Base-by-base conservation (phyloP, 805 yeast genomes). In the Candida hispaniensis region DNA sequence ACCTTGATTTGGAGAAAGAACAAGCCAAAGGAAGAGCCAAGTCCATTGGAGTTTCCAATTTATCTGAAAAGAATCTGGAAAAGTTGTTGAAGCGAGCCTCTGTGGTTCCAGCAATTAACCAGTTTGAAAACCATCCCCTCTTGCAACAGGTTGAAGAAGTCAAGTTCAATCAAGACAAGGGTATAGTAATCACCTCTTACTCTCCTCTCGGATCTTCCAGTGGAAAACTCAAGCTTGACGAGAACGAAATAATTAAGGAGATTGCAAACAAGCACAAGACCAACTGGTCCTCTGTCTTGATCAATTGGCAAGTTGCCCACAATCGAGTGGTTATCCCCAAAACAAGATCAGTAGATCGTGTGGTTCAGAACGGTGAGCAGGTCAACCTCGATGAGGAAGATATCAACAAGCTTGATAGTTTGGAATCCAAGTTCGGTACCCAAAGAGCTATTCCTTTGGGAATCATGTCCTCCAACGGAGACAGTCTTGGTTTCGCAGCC, bases 41-140 rank as follows among this genome's bases (percentile, higher is more conserved):
- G 47, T 67, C 82, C 19, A 68, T 79, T 52, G 91, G 91, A 42
- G 79, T 79, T 16, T 75, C 82, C 13, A 79, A 79, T 58, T 71
- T 73, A 49, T 65, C 77, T 10, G 50, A 64, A 14, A 63, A 61
- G 42, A 67, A 71, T 41, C 51, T 76, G 39, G 59, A 64, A 38
- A 61, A 53, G 26, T 60, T 79, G 42, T 58, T 79, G 38, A 32
- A 32, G 28, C 36, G 36, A 1, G 60, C 56, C 26, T 67, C 66
- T 34, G 67, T 58, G 21, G 65, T 62, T 11, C 93, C 93, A 7
- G 82, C 69, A 10, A 71, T 64, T 14, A 72, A 75, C 57, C 93
- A 81, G 60, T 64, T 77, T 40, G 93, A 81, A 59, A 56, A 72
- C 39, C 91, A 80, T 55, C 85, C 85, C 32, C 64, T 66, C 43